These are phyloP conservation scores for Colletotrichum kahawae DNA, from an alignment of 2,329 filamentous ascomycete species.

Conservation along the genomic window DNA sequence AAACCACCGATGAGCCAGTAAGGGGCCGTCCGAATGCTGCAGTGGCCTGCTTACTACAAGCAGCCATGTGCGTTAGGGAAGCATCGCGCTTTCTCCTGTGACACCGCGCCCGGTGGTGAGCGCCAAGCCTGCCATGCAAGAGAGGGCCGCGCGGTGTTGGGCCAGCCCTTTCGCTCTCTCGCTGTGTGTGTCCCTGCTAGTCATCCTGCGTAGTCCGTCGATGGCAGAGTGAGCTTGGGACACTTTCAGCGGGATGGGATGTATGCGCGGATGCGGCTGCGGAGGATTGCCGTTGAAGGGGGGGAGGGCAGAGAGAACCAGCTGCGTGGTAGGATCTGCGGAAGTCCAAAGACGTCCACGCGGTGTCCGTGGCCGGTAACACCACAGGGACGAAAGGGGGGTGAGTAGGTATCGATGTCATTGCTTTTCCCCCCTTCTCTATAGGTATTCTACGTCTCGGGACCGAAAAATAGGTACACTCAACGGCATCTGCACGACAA, in stretches of 20 bases:
- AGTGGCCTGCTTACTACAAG: background rate
- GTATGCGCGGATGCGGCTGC: background rate
- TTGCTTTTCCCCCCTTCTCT: constrained; percentile 1
- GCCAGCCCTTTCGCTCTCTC: background rate
- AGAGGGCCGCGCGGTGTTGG: constrained; percentile 2
- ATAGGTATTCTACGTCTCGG: constrained; percentile 4
- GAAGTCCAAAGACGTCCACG: constrained; percentile 3
- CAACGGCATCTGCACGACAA: background rate
- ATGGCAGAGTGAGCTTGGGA: background rate
- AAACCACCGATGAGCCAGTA: constrained; percentile 1
- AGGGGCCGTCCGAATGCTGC: background rate
- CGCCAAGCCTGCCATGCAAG: constrained; percentile 6
- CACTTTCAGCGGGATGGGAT: background rate
- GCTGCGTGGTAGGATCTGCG: constrained; percentile 10
- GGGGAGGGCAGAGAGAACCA: background rate
- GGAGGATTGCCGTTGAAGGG: background rate
- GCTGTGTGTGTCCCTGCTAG: background rate
- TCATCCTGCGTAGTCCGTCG: background rate
- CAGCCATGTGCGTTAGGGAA: background rate
- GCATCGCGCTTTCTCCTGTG: background rate
- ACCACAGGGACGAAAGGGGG: background rate
- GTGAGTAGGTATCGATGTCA: background rate
- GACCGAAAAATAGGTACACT: constrained; percentile 4
- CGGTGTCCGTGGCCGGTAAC: constrained; percentile 9
- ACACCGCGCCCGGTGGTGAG: background rate